Conservation (phyloP, 768 basidiomycete genomes). For the Leccinum rimulosum region DNA sequence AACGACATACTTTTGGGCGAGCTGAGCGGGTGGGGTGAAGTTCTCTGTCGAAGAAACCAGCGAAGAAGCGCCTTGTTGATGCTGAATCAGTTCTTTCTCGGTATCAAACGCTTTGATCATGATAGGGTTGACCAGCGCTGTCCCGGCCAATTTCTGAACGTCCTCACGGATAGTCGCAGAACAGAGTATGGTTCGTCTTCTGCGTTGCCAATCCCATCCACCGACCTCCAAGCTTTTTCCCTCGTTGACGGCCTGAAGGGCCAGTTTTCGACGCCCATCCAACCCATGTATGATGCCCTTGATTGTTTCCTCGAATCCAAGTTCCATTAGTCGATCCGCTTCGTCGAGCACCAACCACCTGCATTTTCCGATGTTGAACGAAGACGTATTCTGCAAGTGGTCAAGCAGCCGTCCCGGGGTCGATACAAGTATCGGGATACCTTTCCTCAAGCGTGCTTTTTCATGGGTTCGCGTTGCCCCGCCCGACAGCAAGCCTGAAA, state of each 20-base stretch:
- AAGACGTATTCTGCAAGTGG: slow-evolving; percentile 92
- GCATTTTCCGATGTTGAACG: slow-evolving; percentile 90
- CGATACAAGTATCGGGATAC: slow-evolving; percentile 90
- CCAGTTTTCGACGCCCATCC: slow-evolving; percentile 78
- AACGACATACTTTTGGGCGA: slow-evolving; percentile 86
- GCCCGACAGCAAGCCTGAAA: slow-evolving; percentile 89
- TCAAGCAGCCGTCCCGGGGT: slow-evolving; percentile 95
- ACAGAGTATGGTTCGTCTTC: slow-evolving; percentile 86
- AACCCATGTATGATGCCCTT: slow-evolving; percentile 83
- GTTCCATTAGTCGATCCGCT: slow-evolving; percentile 95
- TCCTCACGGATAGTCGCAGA: slow-evolving; percentile 96
- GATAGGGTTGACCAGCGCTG: slow-evolving; percentile 71
- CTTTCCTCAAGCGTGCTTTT: slow-evolving; percentile 92
- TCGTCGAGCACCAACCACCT: slow-evolving; percentile 97
- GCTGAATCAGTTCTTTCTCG: slow-evolving; percentile 29
- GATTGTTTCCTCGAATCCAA: slow-evolving; percentile 96
- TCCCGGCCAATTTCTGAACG: slow-evolving; percentile 90
- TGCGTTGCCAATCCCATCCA: slow-evolving; percentile 81
- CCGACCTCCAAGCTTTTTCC: slow-evolving; percentile 71
- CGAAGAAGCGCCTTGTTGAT: slow-evolving; percentile 14
- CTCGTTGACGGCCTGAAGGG: slow-evolving; percentile 60
- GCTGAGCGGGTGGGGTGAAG: slow-evolving; percentile 92
- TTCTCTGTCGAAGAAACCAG: slow-evolving; percentile 41
- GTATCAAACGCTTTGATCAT: slow-evolving; percentile 75
- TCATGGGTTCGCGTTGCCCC: slow-evolving; percentile 95